These are phyloP conservation scores for Nicotiana knightiana DNA, from an alignment of 257 asterid genomes.

Conservation along the genomic window DNA sequence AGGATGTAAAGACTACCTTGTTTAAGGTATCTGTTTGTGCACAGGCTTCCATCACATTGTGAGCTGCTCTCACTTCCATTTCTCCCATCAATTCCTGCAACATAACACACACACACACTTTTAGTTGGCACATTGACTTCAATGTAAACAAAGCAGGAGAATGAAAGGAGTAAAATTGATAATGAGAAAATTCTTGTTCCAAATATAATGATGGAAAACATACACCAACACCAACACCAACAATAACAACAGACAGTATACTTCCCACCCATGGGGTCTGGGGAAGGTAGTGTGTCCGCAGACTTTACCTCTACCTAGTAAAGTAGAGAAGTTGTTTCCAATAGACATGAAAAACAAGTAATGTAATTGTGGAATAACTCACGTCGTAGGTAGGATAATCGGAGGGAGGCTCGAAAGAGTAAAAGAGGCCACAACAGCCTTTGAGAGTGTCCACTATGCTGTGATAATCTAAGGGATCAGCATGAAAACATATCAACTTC, in stretches of 20 bases:
- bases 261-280: too few relatives aligned
- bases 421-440: slow-evolving; percentile 79
- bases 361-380: slow-evolving; percentile 16
- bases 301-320: too few relatives aligned
- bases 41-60: slow-evolving; percentile 94
- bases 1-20: slow-evolving; percentile 81
- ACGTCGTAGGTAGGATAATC: slow-evolving; percentile 80
- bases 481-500: slow-evolving; percentile 54
- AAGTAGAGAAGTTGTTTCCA: too few relatives aligned
- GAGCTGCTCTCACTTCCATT: slow-evolving; percentile 93
- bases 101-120: background rate
- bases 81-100: slow-evolving; percentile 79
- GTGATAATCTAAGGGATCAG: slow-evolving; percentile 89
- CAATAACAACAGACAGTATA: too few relatives aligned
- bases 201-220: background rate
- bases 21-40: slow-evolving; percentile 80
- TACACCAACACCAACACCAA: too few relatives aligned
- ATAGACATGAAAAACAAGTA: background rate
- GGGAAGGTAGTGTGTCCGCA: too few relatives aligned
- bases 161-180: too few relatives aligned
- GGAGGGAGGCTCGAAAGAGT: slow-evolving; percentile 74
- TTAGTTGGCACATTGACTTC: background rate
- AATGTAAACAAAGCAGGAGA: background rate
- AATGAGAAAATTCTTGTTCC: background rate
- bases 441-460: slow-evolving; percentile 79